Evolutionary conservation across 2,329 filamentous ascomycete genomes (phyloP).

Genomic region (Ascochyta clinopodiicola): DNA sequence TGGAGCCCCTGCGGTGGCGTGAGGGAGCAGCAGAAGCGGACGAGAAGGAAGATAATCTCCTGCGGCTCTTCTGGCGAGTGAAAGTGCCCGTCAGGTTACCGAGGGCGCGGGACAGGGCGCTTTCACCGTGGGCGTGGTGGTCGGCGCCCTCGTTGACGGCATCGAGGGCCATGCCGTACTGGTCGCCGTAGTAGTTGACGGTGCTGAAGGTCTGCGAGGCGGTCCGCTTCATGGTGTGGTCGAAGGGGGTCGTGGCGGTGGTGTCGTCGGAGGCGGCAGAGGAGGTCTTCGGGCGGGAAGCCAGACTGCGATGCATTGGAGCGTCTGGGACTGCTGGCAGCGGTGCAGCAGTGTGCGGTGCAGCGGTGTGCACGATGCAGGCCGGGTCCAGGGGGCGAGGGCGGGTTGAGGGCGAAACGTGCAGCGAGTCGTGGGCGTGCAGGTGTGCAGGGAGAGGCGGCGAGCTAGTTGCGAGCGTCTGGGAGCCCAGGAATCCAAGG

Average conservation of each 20-base stretch:
- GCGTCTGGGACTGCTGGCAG: conserved; percentile 19
- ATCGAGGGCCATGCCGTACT: conserved; percentile 31
- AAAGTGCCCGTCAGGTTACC: conserved; percentile 37
- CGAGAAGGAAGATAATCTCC: conserved; percentile 43
- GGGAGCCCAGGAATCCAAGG: not conserved
- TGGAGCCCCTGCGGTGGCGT: conserved; percentile 37
- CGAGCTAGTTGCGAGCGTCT: not conserved
- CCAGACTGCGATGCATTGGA: conserved; percentile 47
- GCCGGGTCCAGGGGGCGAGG: conserved; percentile 16
- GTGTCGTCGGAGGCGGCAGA: conserved; percentile 53
- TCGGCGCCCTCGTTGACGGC: conserved; percentile 39
- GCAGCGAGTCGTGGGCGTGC: conserved; percentile 17
- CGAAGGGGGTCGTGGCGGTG: conserved; percentile 27
- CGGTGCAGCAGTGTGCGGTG: not conserved
- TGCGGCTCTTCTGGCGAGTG: conserved; percentile 43
- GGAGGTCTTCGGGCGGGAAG: conserved; percentile 49
- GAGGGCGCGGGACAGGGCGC: conserved; percentile 40
- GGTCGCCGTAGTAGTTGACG: conserved; percentile 33
- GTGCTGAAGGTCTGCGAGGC: conserved; percentile 48
- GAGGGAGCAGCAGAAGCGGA: conserved; percentile 29
- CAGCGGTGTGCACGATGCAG: conserved; percentile 15
- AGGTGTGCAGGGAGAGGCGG: not conserved
- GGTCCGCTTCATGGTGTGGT: conserved; percentile 46
- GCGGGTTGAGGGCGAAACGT: conserved; percentile 18
- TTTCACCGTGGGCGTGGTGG: conserved; percentile 30